Conservation (phyloP, 441 rosid genomes). For the Erodium trifolium region DNA sequence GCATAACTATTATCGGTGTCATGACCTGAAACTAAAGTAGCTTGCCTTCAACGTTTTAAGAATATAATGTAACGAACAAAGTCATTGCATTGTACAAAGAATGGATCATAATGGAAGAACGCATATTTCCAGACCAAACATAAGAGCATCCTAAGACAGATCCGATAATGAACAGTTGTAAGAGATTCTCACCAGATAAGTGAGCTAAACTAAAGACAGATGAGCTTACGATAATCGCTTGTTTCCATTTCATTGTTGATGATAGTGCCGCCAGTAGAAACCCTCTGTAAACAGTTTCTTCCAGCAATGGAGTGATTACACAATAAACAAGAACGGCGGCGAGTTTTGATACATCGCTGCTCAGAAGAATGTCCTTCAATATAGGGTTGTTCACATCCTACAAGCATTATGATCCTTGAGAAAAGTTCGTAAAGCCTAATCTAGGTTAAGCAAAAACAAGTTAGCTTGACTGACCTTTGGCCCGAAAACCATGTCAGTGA, state of each 20-base stretch:
- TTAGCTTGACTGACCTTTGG: constrained; percentile 35
- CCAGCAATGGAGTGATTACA: constrained; percentile 52
- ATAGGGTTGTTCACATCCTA: constrained; percentile 44
- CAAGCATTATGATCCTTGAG: constrained; percentile 2
- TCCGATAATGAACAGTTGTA: constrained; percentile 58
- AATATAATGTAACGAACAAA: constrained; percentile 30
- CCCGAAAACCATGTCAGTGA: constrained; percentile 34
- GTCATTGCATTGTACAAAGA: constrained; percentile 68
- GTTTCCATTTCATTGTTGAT: constrained; percentile 50
- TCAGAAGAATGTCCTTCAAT: constrained; percentile 50
- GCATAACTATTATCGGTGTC: neutral
- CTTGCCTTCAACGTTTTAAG: constrained; percentile 17
- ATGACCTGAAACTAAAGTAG: neutral
- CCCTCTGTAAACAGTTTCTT: constrained; percentile 74
- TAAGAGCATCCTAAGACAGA: constrained; percentile 59
- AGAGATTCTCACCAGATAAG: constrained; percentile 50
- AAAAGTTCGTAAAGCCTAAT: neutral
- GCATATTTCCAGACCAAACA: constrained; percentile 69
- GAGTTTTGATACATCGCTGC: constrained; percentile 36
- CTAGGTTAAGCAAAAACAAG: neutral
- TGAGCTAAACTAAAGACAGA: constrained; percentile 65
- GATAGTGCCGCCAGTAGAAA: constrained; percentile 59
- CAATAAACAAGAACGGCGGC: constrained; percentile 54
- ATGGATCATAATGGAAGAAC: constrained; percentile 51
- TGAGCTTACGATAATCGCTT: constrained; percentile 51